A percentile compares a stretch with the other conserved stretches of the same genome.
Evolutionary conservation across 2,329 filamentous ascomycete species (phyloP).

Genomic region (Fusarium metavorans): DNA sequence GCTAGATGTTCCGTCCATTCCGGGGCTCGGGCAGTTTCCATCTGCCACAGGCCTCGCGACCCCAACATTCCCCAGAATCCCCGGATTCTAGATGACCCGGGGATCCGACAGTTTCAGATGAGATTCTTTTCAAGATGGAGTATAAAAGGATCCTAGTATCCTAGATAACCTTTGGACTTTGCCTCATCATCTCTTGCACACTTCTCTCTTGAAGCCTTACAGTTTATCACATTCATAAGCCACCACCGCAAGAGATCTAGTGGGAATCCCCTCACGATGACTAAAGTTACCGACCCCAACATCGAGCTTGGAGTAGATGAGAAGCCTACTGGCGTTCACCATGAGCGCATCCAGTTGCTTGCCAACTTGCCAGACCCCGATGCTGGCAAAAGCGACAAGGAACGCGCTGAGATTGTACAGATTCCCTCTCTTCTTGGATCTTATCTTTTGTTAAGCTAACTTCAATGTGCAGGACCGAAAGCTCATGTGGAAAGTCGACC

Average conservation of each 20-base stretch:
- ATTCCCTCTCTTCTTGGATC: background rate
- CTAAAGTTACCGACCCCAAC: background rate
- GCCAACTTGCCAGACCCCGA: background rate
- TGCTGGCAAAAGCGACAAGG: background rate
- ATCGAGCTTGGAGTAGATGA: background rate
- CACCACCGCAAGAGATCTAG: background rate
- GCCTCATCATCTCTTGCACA: background rate
- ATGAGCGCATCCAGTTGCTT: background rate
- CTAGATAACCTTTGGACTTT: background rate
- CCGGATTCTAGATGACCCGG: background rate
- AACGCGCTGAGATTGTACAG: background rate
- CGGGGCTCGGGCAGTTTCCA: background rate
- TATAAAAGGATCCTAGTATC: background rate
- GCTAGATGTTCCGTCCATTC: background rate
- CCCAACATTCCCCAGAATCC: background rate
- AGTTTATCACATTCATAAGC: background rate
- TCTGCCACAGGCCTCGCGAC: background rate
- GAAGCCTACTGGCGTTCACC: background rate
- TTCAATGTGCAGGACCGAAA: conserved; percentile 54
- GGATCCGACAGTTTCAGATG: background rate
- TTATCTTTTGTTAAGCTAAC: background rate
- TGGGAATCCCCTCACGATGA: background rate
- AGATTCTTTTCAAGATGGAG: background rate
- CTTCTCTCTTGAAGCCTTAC: background rate
- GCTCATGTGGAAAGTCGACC: conserved; percentile 68